Percentiles rank a stretch among this genome's conserved stretches.
These are phyloP conservation scores for Neonectria sp. DNA, from an alignment of 2,329 filamentous ascomycete genomes.

Conservation along the genomic window DNA sequence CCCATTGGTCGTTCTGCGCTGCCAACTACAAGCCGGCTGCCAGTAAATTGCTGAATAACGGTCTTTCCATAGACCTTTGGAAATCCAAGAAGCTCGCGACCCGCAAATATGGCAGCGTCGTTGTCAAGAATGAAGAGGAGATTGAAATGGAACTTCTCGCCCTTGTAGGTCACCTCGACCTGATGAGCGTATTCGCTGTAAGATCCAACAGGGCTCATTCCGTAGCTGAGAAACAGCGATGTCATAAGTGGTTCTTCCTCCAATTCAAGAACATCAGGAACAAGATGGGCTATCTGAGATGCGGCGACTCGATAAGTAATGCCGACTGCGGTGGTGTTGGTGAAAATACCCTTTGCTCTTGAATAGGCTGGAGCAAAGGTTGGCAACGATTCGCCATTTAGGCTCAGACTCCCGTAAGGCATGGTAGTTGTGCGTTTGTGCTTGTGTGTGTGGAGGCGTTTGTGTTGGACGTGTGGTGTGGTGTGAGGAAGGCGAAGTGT, in stretches of 20 bases:
- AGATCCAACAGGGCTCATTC: slow-evolving; percentile 18
- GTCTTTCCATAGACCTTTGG: slow-evolving; percentile 30
- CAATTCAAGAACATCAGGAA: slow-evolving; percentile 24
- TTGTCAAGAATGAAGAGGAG: slow-evolving; percentile 30
- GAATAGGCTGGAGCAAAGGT: slow-evolving; percentile 27
- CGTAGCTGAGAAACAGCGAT: slow-evolving; percentile 23
- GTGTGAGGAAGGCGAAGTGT: background rate
- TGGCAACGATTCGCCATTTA: slow-evolving; percentile 23
- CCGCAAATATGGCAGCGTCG: slow-evolving; percentile 29
- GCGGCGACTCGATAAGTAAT: slow-evolving; percentile 29
- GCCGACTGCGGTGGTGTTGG: slow-evolving; percentile 22
- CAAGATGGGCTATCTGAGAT: slow-evolving; percentile 21
- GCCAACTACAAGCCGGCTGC: slow-evolving; percentile 17
- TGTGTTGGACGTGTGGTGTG: background rate
- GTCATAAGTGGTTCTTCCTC: slow-evolving; percentile 29
- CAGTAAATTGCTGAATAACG: slow-evolving; percentile 20
- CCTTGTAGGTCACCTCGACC: slow-evolving; percentile 28
- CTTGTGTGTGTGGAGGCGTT: background rate
- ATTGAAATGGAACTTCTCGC: slow-evolving; percentile 25
- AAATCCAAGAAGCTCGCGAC: slow-evolving; percentile 25
- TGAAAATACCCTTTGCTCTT: slow-evolving; percentile 14
- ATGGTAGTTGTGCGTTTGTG: background rate
- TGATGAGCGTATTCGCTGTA: slow-evolving; percentile 30
- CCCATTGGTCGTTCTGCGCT: slow-evolving; percentile 22
- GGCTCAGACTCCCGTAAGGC: slow-evolving; percentile 25